A percentile compares a stretch with the other conserved stretches of the same genome.
Evolutionary conservation across 2,329 filamentous ascomycete species (phyloP).

Genomic region (Nemania bipapillata): DNA sequence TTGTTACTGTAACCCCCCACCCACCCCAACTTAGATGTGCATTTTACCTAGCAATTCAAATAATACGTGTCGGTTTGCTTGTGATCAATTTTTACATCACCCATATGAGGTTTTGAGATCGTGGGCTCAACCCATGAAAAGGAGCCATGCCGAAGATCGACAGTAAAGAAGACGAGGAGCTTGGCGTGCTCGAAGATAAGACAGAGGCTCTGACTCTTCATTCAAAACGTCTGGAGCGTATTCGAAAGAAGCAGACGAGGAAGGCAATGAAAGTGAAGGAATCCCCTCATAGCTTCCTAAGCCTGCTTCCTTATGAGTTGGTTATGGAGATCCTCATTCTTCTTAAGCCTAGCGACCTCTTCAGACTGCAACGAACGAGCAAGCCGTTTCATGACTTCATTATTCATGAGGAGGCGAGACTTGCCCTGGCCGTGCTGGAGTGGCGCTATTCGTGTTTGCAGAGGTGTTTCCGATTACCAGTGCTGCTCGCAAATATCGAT

Average conservation of each 20-base stretch:
- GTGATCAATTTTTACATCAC: background rate
- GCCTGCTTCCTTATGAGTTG: slow-evolving; percentile 63
- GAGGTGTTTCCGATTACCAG: slow-evolving; percentile 64
- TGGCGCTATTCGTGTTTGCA: slow-evolving; percentile 62
- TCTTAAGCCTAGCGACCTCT: slow-evolving; percentile 63
- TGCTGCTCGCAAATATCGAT: slow-evolving; percentile 54
- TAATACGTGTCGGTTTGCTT: background rate
- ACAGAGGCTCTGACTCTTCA: slow-evolving; percentile 60
- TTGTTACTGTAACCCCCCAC: background rate
- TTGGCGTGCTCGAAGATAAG: slow-evolving; percentile 58
- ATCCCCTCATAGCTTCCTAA: slow-evolving; percentile 50
- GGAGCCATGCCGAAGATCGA: slow-evolving; percentile 24
- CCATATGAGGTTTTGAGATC: background rate
- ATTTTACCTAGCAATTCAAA: background rate
- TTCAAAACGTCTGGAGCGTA: slow-evolving; percentile 65
- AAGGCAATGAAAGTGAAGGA: slow-evolving; percentile 51
- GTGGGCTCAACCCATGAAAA: background rate
- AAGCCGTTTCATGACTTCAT: slow-evolving; percentile 58
- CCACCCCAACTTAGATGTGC: background rate
- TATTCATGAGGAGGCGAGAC: slow-evolving; percentile 54
- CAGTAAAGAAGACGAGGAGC: slow-evolving; percentile 53
- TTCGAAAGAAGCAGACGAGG: slow-evolving; percentile 57
- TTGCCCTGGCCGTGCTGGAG: slow-evolving; percentile 58
- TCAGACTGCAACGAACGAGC: slow-evolving; percentile 58
- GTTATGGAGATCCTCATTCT: slow-evolving; percentile 60